Evolutionary conservation across 176 grass and related monocot species (phyloP).

Genomic region (Urochloa ruziziensis): DNA sequence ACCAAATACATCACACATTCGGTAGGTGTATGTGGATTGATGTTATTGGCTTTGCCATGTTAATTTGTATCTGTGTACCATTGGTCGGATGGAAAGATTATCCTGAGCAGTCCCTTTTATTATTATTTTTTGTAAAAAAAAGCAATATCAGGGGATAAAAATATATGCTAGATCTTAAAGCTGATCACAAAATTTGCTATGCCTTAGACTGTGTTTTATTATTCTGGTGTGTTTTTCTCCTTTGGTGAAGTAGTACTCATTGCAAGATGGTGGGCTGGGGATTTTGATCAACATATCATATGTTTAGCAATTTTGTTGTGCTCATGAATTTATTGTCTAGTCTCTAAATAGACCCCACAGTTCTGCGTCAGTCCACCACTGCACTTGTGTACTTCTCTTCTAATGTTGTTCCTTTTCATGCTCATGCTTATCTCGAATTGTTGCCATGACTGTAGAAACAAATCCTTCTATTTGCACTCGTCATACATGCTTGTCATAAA

Average conservation of each 20-base stretch:
- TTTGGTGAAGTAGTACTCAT: neutral
- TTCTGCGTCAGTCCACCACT: neutral
- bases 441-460: neutral
- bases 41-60: neutral
- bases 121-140: neutral
- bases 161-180: neutral
- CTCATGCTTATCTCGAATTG: neutral
- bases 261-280: neutral
- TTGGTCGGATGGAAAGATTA: neutral
- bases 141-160: neutral
- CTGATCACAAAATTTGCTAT: neutral
- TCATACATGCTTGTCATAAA: neutral
- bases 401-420: neutral
- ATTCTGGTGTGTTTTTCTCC: neutral
- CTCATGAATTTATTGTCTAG: neutral
- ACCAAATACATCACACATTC: neutral
- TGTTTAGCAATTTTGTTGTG: neutral
- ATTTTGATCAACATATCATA: neutral
- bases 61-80: neutral
- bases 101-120: neutral
- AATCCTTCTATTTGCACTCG: neutral
- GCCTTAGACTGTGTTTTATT: neutral
- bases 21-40: neutral
- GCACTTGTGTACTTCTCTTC: neutral
- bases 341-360: neutral